Base-by-base conservation (phyloP, 2,329 filamentous ascomycete species). In the Colletotrichum truncatum region DNA sequence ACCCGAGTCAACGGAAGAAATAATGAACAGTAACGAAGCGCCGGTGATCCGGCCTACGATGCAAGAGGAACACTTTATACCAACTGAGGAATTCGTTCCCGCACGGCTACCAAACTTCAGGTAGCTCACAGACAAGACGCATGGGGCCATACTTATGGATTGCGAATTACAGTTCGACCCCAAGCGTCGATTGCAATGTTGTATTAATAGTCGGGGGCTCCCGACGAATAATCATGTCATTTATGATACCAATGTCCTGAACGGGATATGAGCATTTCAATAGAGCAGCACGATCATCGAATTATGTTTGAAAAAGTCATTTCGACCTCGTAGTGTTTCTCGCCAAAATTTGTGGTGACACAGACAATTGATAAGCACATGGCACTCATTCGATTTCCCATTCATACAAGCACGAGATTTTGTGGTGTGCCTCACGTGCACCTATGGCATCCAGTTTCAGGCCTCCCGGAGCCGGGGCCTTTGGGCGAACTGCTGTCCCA, bases 21-120 rank as follows among this genome's bases (percentile, higher is more conserved):
- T 34, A 43, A 57, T 34, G 38, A 53, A 53, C n/a, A 43, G 28
- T 30, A 14, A 48, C 28, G 58, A 67, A 49, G 55, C 61, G 45
- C 62, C 65, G 30, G 41, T 46, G 18, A 48, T 61, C 12, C 61
- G 43, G 41, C 26, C 62, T 26, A 30, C 30, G 26, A 45, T 38
- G 34, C 51, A 45, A 30, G 53, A 54, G 21, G 54, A 25, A 23
- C 43, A 48, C 38, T 52, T 39, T 38, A 67, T 64, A 63, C 41
- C 43, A 26, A 67, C 49, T 10, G 69, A 73, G 18, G 76, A 76
- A 2, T 90, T 90, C 69, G 78, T 89, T 21, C 87, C 87, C 4
- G 88, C 88, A 34, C 80, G 87, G 64, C 73, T 90, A 64, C 88
- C 88, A 36, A 81, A 82, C 57, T 87, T 90, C 76, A 77, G 77